Percentiles rank a stretch among this genome's conserved stretches.
phyloP scores from a whole-genome alignment of 2,329 filamentous ascomycete species.

The Raffaelea albimanens region DNA sequence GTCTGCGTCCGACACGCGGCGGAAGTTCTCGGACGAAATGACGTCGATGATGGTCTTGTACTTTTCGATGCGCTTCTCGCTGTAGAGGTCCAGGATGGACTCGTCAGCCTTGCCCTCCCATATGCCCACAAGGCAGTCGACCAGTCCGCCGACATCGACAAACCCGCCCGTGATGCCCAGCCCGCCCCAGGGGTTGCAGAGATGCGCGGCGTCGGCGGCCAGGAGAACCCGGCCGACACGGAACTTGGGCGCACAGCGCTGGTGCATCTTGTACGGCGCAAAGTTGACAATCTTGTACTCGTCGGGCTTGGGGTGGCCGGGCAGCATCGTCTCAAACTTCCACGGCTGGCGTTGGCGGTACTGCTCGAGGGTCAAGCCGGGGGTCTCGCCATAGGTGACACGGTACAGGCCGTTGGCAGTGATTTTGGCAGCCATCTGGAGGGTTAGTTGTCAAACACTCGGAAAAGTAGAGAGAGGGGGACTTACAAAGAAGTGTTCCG shows the following conservation, averaged over 20 bases:
- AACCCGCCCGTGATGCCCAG: constrained; percentile 55
- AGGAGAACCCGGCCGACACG: constrained; percentile 48
- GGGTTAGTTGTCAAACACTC: background rate
- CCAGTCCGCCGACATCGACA: constrained; percentile 52
- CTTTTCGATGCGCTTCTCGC: constrained; percentile 35
- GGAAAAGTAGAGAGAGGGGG: background rate
- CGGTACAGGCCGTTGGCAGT: constrained; percentile 51
- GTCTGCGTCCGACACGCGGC: constrained; percentile 30
- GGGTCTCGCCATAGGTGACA: constrained; percentile 52
- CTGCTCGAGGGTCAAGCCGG: constrained; percentile 42
- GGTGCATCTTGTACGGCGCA: constrained; percentile 52
- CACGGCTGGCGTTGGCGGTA: constrained; percentile 40
- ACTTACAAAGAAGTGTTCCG: constrained; percentile 42
- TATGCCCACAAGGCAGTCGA: constrained; percentile 44
- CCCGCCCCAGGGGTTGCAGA: constrained; percentile 47
- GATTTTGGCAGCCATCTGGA: constrained; percentile 51
- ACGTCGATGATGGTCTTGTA: constrained; percentile 33
- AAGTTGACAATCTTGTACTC: constrained; percentile 49
- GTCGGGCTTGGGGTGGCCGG: constrained; percentile 46
- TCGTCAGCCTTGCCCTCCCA: constrained; percentile 33
- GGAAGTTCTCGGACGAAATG: constrained; percentile 33
- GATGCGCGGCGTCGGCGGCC: constrained; percentile 52
- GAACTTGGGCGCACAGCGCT: constrained; percentile 47
- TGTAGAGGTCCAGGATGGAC: constrained; percentile 33
- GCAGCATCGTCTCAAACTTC: constrained; percentile 49